Conservation (phyloP, 148 eudicot genomes). For the Fagopyrum tataricum region DNA sequence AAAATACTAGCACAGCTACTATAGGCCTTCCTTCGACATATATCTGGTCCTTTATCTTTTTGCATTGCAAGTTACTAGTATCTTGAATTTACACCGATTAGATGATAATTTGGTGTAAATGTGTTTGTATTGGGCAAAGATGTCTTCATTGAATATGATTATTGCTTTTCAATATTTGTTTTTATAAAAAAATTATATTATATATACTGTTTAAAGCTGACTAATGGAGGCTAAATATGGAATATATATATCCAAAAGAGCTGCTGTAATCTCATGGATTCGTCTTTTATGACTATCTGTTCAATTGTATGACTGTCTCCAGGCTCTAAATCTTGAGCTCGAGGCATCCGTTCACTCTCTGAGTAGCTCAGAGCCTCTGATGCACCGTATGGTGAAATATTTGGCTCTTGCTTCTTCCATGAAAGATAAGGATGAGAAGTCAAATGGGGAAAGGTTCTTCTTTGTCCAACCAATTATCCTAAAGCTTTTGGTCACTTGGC, state of each 20-base stretch:
- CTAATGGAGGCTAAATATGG: background rate
- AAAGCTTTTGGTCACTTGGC: conserved; percentile 81
- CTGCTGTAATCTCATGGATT: background rate
- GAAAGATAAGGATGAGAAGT: conserved; percentile 61
- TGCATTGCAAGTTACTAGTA: background rate
- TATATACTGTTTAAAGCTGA: background rate
- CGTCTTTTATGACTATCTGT: background rate
- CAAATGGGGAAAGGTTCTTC: conserved; percentile 27
- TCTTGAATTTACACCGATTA: background rate
- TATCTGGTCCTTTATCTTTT: background rate
- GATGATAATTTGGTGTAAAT: background rate
- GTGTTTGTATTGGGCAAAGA: background rate
- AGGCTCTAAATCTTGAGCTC: conserved; percentile 74
- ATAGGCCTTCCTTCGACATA: background rate
- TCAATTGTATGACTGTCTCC: conserved; percentile 10
- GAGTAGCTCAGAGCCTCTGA: conserved; percentile 73
- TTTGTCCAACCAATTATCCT: conserved; percentile 67
- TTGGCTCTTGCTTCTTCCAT: conserved; percentile 84
- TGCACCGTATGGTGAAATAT: conserved; percentile 95
- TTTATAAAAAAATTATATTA: background rate
- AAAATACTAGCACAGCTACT: background rate
- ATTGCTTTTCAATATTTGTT: background rate
- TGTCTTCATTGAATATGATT: background rate
- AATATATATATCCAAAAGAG: background rate
- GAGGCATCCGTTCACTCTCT: conserved; percentile 60